Evolutionary conservation across 805 yeast species (phyloP), one percentile per base, ranked within the genome.

Genomic region (Yamadazyma endophytica): DNA sequence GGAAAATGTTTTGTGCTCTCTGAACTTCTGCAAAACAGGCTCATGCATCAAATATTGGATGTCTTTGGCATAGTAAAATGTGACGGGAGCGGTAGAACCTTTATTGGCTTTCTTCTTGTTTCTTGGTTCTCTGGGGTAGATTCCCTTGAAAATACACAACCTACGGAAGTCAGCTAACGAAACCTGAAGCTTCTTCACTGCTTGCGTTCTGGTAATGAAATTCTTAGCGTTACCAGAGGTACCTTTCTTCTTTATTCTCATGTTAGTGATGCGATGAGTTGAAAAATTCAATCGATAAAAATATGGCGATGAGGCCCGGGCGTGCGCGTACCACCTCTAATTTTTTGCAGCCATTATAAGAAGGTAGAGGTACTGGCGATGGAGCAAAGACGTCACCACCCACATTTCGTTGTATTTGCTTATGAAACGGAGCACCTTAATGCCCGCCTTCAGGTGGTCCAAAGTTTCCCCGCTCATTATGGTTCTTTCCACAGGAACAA

Each of bases 141-240:
- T 89, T 31, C 98, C 98, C 61, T 92, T 92, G 73, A 92, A 87
- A 56, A 92, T 92, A 73, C 98, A 92, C 54, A 92, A 73, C 52
- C 98, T 79, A 65, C 96, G 79, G 75, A 92, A 92, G 64, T 92
- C 98, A 9, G 97, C 97, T 29, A 92, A 70, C 2, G 97, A 83
- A 17, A 92, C 82, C 62, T 92, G 98, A 40, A 92, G 68, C 56
- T 82, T 87, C 61, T 82, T 80, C 29, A 92, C 82, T 4, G 98
- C 98, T 58, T 87, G 96, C 1, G 96, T 82, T 63, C 98, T 77
- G 27, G 97, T 89, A 54, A 92, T 73, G 63, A 82, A 92, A 61
- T 87, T 85, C 64, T 81, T 85, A 41, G 96, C 96, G 49, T 85
- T 86, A 60, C 97, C 97, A 32, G 80, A 61, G 40, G 82, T 71